These are phyloP conservation scores for Heterobasidion parviporum DNA, from an alignment of 1,284 basidiomycete genomes.

Conservation along the genomic window DNA sequence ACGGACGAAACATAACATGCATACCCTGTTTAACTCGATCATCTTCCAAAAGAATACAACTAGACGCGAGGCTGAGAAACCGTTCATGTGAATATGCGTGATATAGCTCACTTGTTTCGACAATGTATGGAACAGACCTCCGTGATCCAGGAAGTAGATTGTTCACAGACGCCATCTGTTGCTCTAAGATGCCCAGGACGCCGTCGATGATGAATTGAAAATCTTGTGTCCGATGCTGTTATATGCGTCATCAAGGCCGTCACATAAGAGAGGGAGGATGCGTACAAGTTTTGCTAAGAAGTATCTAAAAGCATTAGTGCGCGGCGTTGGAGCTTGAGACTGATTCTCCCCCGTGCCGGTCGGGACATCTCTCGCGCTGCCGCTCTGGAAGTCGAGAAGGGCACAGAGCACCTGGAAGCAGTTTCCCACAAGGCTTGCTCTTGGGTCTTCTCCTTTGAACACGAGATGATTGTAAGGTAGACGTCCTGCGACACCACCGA, in stretches of 20 bases:
- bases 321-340: conserved; percentile 44
- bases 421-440: conserved; percentile 60
- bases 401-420: conserved; percentile 72
- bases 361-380: conserved; percentile 49
- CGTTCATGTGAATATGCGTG: not conserved
- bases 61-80: not conserved
- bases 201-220: conserved; percentile 79
- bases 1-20: conserved; percentile 3
- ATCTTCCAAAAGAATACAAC: conserved; percentile 88
- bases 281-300: conserved; percentile 75
- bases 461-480: conserved; percentile 86
- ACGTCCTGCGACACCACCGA: conserved; percentile 57
- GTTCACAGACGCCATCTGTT: conserved; percentile 66
- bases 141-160: conserved; percentile 77
- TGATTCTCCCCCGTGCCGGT: conserved; percentile 33
- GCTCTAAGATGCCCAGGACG: conserved; percentile 60
- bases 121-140: conserved; percentile 72
- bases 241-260: conserved; percentile 6
- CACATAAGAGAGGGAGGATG: not conserved
- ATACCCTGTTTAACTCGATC: conserved; percentile 84
- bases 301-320: conserved; percentile 84
- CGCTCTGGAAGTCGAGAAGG: conserved; percentile 78
- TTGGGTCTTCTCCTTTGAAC: conserved; percentile 78
- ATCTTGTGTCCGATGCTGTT: conserved; percentile 81
- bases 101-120: conserved; percentile 64